Evolutionary conservation across 2,329 filamentous ascomycete genomes (phyloP).

Genomic region (Lojkania enalia): DNA sequence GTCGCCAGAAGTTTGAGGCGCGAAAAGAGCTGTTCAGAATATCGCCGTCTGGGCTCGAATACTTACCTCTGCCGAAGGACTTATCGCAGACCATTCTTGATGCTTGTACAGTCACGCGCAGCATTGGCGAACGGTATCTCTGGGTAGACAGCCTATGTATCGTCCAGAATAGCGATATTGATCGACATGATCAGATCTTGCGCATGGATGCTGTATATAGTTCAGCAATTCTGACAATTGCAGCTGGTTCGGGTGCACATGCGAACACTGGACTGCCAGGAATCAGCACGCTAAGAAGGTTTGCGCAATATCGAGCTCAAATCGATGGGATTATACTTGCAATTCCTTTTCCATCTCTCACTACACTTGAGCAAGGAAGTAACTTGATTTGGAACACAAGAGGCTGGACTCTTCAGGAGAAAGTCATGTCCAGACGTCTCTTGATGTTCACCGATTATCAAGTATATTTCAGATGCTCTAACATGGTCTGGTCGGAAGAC

Average conservation of each 20-base stretch:
- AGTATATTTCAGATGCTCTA: conserved; percentile 3
- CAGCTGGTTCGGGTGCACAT: conserved; percentile 4
- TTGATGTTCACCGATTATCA: conserved; percentile 5
- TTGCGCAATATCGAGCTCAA: neutral
- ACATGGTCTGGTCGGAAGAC: conserved; percentile 1
- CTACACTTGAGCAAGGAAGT: neutral
- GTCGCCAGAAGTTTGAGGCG: neutral
- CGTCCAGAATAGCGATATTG: conserved; percentile 6
- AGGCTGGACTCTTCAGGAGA: conserved; percentile 10
- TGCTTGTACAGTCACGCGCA: neutral
- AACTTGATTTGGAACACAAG: conserved; percentile 4
- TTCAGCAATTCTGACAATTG: conserved; percentile 8
- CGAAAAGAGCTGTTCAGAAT: neutral
- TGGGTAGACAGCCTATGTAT: conserved; percentile 15
- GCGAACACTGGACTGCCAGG: conserved; percentile 8
- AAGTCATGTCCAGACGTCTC: conserved; percentile 1
- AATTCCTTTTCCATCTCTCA: neutral
- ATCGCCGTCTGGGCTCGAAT: neutral
- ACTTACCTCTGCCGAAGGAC: neutral
- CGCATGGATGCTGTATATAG: conserved; percentile 11
- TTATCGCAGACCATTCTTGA: conserved; percentile 10
- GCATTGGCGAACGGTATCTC: conserved; percentile 9
- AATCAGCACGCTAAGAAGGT: neutral
- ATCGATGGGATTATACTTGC: neutral
- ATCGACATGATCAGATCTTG: conserved; percentile 4